phyloP scores from a whole-genome alignment of 176 grass and related monocot species.

The Poa annua region DNA sequence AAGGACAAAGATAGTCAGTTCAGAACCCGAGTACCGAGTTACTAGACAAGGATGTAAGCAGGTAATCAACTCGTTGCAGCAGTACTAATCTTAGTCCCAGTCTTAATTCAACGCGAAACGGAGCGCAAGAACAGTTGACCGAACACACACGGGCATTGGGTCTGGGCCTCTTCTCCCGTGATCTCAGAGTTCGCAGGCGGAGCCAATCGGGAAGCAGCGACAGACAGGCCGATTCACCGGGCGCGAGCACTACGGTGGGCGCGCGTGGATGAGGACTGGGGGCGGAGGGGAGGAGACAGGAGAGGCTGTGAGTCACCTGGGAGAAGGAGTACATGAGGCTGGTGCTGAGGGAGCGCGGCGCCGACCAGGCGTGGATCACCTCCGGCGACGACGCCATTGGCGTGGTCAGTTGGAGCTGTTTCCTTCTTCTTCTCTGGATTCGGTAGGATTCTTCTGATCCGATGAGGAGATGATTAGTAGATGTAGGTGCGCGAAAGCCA shows the following conservation, averaged over 20 bases:
- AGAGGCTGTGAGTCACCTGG: conserved; percentile 49
- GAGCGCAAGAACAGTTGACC: background rate
- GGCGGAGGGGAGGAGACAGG: background rate
- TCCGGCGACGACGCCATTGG: conserved; percentile 38
- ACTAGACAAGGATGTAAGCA: background rate
- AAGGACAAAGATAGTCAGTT: background rate
- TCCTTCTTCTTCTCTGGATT: background rate
- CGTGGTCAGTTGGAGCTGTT: background rate
- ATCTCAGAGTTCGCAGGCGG: background rate
- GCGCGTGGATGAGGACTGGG: background rate
- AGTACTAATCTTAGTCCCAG: background rate
- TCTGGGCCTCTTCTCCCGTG: background rate
- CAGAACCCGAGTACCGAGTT: background rate
- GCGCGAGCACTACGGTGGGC: background rate
- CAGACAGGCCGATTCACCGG: background rate
- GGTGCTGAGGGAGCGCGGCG: conserved; percentile 94
- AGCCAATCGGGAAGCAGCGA: background rate
- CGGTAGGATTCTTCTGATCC: conserved; percentile 28
- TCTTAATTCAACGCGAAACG: background rate
- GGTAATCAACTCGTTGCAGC: background rate
- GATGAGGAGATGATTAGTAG: background rate
- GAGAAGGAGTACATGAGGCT: conserved; percentile 99
- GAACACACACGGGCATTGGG: background rate
- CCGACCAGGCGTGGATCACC: conserved; percentile 96
- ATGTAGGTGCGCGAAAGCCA: background rate